phyloP scores from a whole-genome alignment of 352 stramenopile species.

The Hyaloperonospora brassicae region DNA sequence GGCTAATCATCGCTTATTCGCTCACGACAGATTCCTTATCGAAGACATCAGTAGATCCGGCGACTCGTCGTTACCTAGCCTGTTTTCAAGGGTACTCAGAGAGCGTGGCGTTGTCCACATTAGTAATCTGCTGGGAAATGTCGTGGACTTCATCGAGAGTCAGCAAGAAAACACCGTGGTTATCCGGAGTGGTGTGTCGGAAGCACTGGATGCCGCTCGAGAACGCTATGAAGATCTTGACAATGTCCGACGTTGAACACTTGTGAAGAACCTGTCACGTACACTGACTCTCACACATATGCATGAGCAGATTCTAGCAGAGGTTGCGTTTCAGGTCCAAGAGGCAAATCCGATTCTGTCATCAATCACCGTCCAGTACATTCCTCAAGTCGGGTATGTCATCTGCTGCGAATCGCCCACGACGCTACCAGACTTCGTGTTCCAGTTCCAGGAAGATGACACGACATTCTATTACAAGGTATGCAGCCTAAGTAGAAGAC shows the following conservation, averaged over 20 bases:
- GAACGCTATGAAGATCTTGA: slow-evolving; percentile 77
- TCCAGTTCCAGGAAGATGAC: slow-evolving; percentile 85
- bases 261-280: not conserved
- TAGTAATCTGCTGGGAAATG: slow-evolving; percentile 72
- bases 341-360: slow-evolving; percentile 59
- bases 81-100: slow-evolving; percentile 27
- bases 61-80: slow-evolving; percentile 17
- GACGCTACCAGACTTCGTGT: slow-evolving; percentile 66
- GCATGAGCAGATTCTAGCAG: slow-evolving; percentile 54
- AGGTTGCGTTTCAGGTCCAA: slow-evolving; percentile 78
- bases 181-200: slow-evolving; percentile 66
- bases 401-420: slow-evolving; percentile 69
- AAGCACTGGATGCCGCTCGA: slow-evolving; percentile 56
- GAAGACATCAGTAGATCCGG: slow-evolving; percentile 11
- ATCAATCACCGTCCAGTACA: slow-evolving; percentile 79
- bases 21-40: slow-evolving; percentile 22
- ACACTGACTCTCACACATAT: not conserved
- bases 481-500: not conserved
- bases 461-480: slow-evolving; percentile 86
- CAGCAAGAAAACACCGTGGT: slow-evolving; percentile 46
- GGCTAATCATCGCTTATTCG: not conserved
- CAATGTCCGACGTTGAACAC: slow-evolving; percentile 34
- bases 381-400: slow-evolving; percentile 82
- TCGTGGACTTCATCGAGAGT: slow-evolving; percentile 81
- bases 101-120: slow-evolving; percentile 48